A percentile compares a stretch with the other conserved stretches of the same genome.
Conservation (phyloP, 768 basidiomycete species). For the Lactarius tabidus region DNA sequence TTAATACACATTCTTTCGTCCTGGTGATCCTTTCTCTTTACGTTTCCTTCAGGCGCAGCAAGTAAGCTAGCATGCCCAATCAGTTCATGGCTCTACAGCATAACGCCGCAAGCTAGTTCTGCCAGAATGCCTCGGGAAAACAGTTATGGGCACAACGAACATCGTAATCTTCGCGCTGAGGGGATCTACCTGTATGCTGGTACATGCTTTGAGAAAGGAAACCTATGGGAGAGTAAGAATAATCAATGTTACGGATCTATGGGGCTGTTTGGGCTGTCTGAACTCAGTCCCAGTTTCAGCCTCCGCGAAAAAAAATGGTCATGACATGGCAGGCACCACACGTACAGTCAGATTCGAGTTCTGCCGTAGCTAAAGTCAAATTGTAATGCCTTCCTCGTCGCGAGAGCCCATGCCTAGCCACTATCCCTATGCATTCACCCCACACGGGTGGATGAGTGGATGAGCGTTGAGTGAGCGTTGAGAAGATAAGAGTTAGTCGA, state of each 20-base stretch:
- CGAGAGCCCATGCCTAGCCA: too few species aligned
- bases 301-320: too few species aligned
- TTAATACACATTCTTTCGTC: neutral
- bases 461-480: too few species aligned
- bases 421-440: too few species aligned
- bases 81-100: neutral
- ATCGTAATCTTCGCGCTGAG: neutral
- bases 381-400: too few species aligned
- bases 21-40: neutral
- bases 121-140: neutral
- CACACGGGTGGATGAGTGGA: too few species aligned
- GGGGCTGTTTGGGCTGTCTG: neutral
- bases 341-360: too few species aligned
- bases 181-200: neutral
- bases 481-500: too few species aligned
- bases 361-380: too few species aligned
- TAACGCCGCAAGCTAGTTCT: neutral
- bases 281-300: too few species aligned
- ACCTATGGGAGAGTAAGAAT: neutral
- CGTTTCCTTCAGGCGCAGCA: neutral
- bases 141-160: neutral
- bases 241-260: neutral
- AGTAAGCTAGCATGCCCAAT: neutral
- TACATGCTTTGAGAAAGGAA: neutral
- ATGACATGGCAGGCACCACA: too few species aligned